phyloP scores from a whole-genome alignment of 345 rosid genomes.

The Heritiera fomes region DNA sequence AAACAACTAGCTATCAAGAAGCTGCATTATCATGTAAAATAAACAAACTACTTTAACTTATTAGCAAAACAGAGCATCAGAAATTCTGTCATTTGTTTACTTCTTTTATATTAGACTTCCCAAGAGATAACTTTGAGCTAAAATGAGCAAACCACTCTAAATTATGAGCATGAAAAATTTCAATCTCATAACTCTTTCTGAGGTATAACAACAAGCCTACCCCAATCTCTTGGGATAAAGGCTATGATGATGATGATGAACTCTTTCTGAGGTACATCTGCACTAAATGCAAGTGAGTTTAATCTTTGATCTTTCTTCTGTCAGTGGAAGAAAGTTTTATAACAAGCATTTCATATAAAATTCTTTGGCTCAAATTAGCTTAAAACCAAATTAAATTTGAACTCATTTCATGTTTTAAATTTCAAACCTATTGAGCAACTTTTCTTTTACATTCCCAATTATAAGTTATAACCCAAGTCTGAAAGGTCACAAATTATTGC shows the following conservation, averaged over 20 bases:
- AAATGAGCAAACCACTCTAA: neutral
- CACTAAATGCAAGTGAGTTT: slow-evolving; percentile 13
- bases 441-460: neutral
- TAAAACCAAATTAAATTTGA: neutral
- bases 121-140: neutral
- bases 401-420: neutral
- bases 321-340: neutral
- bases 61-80: neutral
- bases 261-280: neutral
- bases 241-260: too few relatives aligned
- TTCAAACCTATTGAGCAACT: neutral
- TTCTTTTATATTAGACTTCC: neutral
- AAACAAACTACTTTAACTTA: neutral
- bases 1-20: neutral
- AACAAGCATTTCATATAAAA: neutral
- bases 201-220: too few relatives aligned
- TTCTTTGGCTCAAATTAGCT: neutral
- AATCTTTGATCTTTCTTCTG: neutral
- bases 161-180: neutral
- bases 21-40: slow-evolving; percentile 6
- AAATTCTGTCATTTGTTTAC: neutral
- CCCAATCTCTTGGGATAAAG: too few relatives aligned
- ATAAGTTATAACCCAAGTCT: neutral
- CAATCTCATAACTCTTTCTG: neutral
- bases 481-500: neutral